These are phyloP conservation scores for Ceratobasidium sp. DNA, from an alignment of 1,284 basidiomycete genomes.

Conservation along the genomic window DNA sequence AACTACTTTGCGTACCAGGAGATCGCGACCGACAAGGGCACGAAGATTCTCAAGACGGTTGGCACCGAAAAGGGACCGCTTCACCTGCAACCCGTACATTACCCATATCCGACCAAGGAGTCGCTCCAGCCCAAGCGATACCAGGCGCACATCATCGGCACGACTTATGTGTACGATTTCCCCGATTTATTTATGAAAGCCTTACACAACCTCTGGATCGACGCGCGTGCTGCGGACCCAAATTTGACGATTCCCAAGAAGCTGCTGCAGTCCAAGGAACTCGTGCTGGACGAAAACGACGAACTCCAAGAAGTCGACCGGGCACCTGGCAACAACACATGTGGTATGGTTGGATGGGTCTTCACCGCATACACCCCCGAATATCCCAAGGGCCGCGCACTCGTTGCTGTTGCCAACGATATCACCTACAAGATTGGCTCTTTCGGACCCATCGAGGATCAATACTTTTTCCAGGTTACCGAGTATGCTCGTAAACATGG, in stretches of 20 bases:
- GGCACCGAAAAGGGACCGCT: constrained; percentile 88
- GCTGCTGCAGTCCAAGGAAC: constrained; percentile 85
- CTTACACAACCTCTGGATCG: constrained; percentile 90
- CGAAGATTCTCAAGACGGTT: constrained; percentile 94
- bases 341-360: constrained; percentile 99
- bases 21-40: constrained; percentile 94
- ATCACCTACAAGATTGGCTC: constrained; percentile 99
- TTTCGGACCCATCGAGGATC: constrained; percentile 95
- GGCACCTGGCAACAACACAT: constrained; percentile 91
- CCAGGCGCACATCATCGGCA: constrained; percentile 98
- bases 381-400: constrained; percentile 87
- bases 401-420: constrained; percentile 96
- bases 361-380: constrained; percentile 95
- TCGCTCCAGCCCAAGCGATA: constrained; percentile 99
- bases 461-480: constrained; percentile 95
- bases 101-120: constrained; percentile 95
- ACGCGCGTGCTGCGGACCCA: constrained; percentile 72
- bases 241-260: constrained; percentile 79
- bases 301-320: constrained; percentile 90
- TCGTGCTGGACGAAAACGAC: constrained; percentile 94
- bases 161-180: constrained; percentile 99
- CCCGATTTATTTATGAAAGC: constrained; percentile 98
- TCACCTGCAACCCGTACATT: constrained; percentile 92
- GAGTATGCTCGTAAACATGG: constrained; percentile 91
- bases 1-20: constrained; percentile 99